Base-by-base conservation (phyloP, 225 moss, liverwort and hornwort species). In the Pseudoscleropodium purum region DNA sequence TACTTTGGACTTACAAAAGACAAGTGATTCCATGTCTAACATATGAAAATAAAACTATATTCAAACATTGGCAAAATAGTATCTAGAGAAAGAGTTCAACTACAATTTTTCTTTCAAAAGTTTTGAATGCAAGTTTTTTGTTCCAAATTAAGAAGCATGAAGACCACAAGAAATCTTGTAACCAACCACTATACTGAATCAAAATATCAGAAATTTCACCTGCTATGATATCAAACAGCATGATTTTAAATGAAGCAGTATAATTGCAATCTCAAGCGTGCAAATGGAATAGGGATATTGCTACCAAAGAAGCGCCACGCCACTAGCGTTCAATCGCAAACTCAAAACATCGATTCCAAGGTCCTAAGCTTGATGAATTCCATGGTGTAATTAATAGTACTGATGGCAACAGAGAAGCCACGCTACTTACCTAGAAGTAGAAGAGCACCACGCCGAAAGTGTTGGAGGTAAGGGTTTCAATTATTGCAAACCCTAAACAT, bases 191-290 rank as follows among this genome's bases (percentile, higher is more conserved):
- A 26, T 8, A 5, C 13, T 15, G 25, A 72, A 72, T 41, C 41
- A 15, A 15, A 72, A 15, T 15, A 15, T 26, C 5, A 8, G 13
- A 72, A 41, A 39, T 7, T 27, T 73, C 6, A 16, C 16, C 0
- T 6, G 0, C 10, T 5, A 17, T 10, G 17, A 15, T 27, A 9
- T 16, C 2, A 43, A 3, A 10, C 16, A 73, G 0, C 17, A 73
- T 27, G 52, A 52, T 4, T 52, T 15, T 52, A 52, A 52, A 5
- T 52, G 16, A 52, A 16, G 52, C 16, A 52, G 15, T 5, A 52
- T 52, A 52, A 52, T 52, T 52, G 26, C 17, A 45, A 45, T 45
- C 29, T 74, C 74, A 30, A 45, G 74, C 0, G 10, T 18, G 10
- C 5, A 41, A 45, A 45, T 30, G 18, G 30, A 30, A 74, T 29